Conservation (phyloP, 371 early-diverging fungal genomes). For the Syncephalis fuscata region DNA sequence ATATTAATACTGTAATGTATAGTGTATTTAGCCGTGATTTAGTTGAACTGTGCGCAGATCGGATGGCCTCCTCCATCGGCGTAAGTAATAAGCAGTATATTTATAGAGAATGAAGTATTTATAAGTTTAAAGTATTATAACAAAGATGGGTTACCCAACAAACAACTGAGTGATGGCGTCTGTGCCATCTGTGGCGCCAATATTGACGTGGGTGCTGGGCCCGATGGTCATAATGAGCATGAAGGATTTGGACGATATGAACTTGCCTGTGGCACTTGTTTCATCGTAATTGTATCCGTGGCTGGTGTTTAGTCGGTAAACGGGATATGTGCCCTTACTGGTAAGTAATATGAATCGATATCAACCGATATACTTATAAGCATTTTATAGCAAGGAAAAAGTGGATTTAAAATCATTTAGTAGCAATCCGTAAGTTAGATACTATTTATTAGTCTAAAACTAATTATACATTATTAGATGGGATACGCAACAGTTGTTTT, state of each 20-base stretch:
- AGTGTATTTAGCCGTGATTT: constrained; percentile 65
- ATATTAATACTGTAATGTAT: not conserved
- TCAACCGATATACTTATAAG: not conserved
- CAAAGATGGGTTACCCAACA: constrained; percentile 45
- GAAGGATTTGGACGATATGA: constrained; percentile 1
- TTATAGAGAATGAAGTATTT: too few relatives aligned
- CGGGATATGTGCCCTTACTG: constrained; percentile 93
- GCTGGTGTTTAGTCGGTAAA: constrained; percentile 89
- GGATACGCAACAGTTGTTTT: constrained; percentile 56
- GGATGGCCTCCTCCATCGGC: constrained; percentile 69
- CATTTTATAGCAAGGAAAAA: constrained; percentile 49
- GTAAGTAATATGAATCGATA: constrained; percentile 11
- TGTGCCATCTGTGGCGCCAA: constrained; percentile 67
- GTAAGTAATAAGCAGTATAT: not conserved
- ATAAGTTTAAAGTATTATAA: constrained; percentile 44
- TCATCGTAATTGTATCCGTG: constrained; percentile 87
- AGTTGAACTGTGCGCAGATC: constrained; percentile 66
- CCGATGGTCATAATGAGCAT: constrained; percentile 5
- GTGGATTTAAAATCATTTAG: constrained; percentile 63
- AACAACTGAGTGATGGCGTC: constrained; percentile 48
- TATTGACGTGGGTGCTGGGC: constrained; percentile 12
- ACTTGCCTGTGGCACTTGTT: constrained; percentile 57
- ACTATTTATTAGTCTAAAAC: not conserved
- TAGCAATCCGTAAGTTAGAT: constrained; percentile 45
- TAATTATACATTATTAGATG: constrained; percentile 18